Base-by-base conservation (phyloP, 2,329 filamentous ascomycete genomes). In the Tolypocladium nubicola region DNA sequence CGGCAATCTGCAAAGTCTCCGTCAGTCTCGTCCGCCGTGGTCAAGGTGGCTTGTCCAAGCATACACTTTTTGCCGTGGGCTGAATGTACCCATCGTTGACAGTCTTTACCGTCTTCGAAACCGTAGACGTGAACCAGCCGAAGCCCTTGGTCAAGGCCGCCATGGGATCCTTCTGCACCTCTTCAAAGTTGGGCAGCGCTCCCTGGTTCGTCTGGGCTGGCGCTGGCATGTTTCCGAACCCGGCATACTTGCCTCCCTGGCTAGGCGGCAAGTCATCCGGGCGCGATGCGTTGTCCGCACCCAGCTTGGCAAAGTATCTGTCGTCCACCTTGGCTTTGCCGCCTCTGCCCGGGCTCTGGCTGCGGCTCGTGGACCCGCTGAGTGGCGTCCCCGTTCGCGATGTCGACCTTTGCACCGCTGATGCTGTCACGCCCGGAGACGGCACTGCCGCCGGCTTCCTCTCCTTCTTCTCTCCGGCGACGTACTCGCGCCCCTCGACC, bases 81-180 rank as follows among this genome's bases (percentile, higher is more conserved):
- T 96, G 91, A 56, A 99, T 90, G 74, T 90, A 97, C 39, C 87
- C 84, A 63, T 94, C 88, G 70, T 97, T 96, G 30, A 97, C 87
- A 19, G 84, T 89, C 78, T 96, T 95, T 41, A 92, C 94, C 62
- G 89, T 89, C 79, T 94, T 96, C 33, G 85, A 86, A 47, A 97
- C 90, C 14, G 90, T 91, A 39, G 84, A 88, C 21, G 90, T 83
- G 67, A 97, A 90, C 91, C 94, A 97, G 10, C 93, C 93, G 66
- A 97, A 95, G 0, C 93, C 89, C 73, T 96, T 97, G 35, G 86
- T 90, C 64, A 99, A 73, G 19, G 93, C 91, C 1, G 84, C 92
- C 61, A 97, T 79, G 0, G 94, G 92, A 69, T 99, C 94, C 68
- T 86, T 89, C 72, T 96, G 90, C 68, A 97, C 83, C 56, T 97